phyloP scores from a whole-genome alignment of 202 grass and related monocot genomes.

The Panicum hallii region DNA sequence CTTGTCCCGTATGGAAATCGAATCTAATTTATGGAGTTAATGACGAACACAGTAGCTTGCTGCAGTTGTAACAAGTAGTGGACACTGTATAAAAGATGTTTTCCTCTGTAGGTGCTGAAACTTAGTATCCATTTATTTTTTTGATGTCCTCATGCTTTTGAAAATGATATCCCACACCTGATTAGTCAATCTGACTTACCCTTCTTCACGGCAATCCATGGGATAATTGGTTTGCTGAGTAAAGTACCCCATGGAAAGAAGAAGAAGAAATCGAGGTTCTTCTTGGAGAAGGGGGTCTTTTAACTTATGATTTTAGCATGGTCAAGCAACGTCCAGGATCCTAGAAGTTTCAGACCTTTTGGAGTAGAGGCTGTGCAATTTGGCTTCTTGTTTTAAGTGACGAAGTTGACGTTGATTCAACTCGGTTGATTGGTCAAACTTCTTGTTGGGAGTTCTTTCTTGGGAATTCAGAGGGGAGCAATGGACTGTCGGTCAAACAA shows the following conservation, averaged over 20 bases:
- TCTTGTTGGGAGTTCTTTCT: slow-evolving; percentile 41
- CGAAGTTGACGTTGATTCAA: slow-evolving; percentile 44
- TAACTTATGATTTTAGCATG: slow-evolving; percentile 15
- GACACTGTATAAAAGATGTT: background rate
- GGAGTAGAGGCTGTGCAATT: slow-evolving; percentile 28
- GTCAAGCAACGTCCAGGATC: slow-evolving; percentile 33
- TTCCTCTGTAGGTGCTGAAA: slow-evolving; percentile 14
- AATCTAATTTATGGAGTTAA: background rate
- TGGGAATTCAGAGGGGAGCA: slow-evolving; percentile 42
- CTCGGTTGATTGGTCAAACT: slow-evolving; percentile 57
- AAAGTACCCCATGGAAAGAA: slow-evolving; percentile 29
- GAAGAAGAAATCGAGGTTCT: slow-evolving; percentile 43
- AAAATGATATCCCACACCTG: slow-evolving; percentile 18
- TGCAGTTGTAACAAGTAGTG: background rate
- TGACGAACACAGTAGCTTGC: slow-evolving; percentile 3
- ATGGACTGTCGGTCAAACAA: slow-evolving; percentile 47
- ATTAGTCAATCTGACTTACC: slow-evolving; percentile 32
- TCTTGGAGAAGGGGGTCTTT: slow-evolving; percentile 1
- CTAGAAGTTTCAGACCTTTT: slow-evolving; percentile 19
- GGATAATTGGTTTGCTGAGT: background rate
- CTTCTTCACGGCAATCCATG: slow-evolving; percentile 12
- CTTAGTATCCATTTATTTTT: slow-evolving; percentile 32
- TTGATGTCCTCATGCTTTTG: slow-evolving; percentile 36
- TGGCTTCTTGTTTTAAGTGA: slow-evolving; percentile 44
- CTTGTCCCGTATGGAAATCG: slow-evolving; percentile 5